Conservation (phyloP, 495 filamentous ascomycete species). For the Aspergillus egyptiacus region DNA sequence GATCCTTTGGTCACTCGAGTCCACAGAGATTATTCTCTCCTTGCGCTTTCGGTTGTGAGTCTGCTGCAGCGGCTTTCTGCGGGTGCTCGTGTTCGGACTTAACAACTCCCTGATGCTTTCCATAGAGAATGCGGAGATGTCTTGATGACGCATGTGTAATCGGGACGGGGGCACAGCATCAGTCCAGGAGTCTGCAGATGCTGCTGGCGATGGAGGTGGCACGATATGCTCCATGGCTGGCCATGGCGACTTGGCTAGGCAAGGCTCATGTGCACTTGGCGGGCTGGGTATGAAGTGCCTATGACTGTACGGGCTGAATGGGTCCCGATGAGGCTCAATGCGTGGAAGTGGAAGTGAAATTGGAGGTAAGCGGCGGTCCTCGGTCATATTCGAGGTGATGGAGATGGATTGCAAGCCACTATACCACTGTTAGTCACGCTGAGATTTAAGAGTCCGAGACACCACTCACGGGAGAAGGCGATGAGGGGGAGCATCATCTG, state of each 20-base stretch:
- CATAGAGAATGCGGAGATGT: constrained; percentile 25
- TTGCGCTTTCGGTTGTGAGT: constrained; percentile 44
- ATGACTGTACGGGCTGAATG: constrained; percentile 37
- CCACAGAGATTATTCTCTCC: constrained; percentile 30
- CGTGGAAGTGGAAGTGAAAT: constrained; percentile 41
- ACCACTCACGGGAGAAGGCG: constrained; percentile 44
- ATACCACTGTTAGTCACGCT: constrained; percentile 14
- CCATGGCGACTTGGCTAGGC: constrained; percentile 37
- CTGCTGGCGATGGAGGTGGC: constrained; percentile 39
- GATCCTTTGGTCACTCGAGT: constrained; percentile 40
- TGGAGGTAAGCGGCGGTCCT: constrained; percentile 39
- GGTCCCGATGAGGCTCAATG: constrained; percentile 39
- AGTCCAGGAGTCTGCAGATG: constrained; percentile 40
- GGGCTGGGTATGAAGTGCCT: constrained; percentile 32
- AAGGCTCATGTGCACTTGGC: constrained; percentile 32
- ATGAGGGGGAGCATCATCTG: constrained; percentile 29
- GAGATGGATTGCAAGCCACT: constrained; percentile 18
- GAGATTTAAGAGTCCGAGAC: not conserved
- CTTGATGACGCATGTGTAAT: constrained; percentile 29
- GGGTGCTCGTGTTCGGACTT: constrained; percentile 37
- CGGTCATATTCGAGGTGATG: constrained; percentile 21
- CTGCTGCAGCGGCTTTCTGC: constrained; percentile 42
- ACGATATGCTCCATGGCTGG: constrained; percentile 28
- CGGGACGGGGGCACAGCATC: constrained; percentile 34
- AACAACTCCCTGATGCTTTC: constrained; percentile 36